A percentile compares a stretch with the other conserved stretches of the same genome.
phyloP scores from a whole-genome alignment of 1,284 basidiomycete species.

The Ustilago trichophora region DNA sequence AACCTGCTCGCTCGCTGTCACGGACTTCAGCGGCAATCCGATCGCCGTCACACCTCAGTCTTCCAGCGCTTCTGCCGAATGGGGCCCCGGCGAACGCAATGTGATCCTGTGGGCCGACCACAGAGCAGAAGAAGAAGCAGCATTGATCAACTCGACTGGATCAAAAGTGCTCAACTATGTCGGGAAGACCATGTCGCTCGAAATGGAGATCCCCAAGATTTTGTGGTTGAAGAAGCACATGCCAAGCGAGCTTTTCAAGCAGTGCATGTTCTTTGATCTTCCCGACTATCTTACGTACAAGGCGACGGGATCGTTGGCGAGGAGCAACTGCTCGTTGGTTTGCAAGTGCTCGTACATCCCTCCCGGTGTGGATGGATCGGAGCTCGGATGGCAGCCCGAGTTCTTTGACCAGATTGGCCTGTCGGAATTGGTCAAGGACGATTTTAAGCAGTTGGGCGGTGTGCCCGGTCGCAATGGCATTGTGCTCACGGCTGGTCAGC shows the following conservation, averaged over 20 bases:
- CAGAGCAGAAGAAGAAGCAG: slow-evolving; percentile 89
- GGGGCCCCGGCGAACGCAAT: slow-evolving; percentile 49
- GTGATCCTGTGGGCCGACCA: slow-evolving; percentile 74
- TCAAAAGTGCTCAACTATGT: slow-evolving; percentile 91
- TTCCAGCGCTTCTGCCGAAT: slow-evolving; percentile 1
- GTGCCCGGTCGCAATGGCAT: slow-evolving; percentile 72
- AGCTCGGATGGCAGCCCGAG: slow-evolving; percentile 62
- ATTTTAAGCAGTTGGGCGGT: slow-evolving; percentile 82
- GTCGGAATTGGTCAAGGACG: slow-evolving; percentile 69
- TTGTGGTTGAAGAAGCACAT: slow-evolving; percentile 95
- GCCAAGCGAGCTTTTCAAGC: slow-evolving; percentile 77
- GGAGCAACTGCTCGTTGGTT: slow-evolving; percentile 90
- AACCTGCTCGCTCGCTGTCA: slow-evolving; percentile 92
- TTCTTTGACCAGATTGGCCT: slow-evolving; percentile 64
- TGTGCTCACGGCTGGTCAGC: slow-evolving; percentile 86
- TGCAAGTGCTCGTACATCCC: slow-evolving; percentile 98
- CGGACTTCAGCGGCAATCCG: slow-evolving; percentile 76
- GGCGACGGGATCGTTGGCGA: slow-evolving; percentile 80
- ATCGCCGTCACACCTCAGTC: slow-evolving; percentile 81
- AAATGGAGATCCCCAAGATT: slow-evolving; percentile 77
- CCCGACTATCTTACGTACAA: slow-evolving; percentile 96
- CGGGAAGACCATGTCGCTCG: slow-evolving; percentile 86
- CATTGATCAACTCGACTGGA: slow-evolving; percentile 84
- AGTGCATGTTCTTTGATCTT: slow-evolving; percentile 93
- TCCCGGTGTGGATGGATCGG: slow-evolving; percentile 68